Evolutionary conservation across 345 rosid genomes (phyloP), one percentile per base, ranked within the genome.

Genomic region (Brassica juncea): DNA sequence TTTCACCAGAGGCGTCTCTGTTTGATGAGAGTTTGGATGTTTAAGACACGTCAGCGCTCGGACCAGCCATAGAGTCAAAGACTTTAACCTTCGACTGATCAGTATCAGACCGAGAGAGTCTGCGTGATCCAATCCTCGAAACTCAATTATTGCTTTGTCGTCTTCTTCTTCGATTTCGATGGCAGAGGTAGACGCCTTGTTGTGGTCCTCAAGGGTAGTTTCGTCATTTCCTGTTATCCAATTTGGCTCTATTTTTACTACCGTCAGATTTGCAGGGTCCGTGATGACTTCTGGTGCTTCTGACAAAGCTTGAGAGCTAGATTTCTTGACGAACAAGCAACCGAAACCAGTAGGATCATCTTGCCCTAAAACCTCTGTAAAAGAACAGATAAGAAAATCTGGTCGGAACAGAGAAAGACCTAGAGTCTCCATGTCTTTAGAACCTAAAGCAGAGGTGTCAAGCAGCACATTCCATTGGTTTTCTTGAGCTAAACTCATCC

Each of bases 351-450:
- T 86, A 8, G 90, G 91, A 67, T 89, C 84, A 1, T 90, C 93
- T 70, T 57, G 4, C 1, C 95, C 97, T 71, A 89, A 90, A 27
- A 91, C 83, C 82, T 90, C 89, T 86, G 79, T 88, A 76, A 92
- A 92, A 3, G 92, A 89, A 84, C 89, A 94, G 10, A 92, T 75
- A 5, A 94, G 81, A 68, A 94, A 91, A 70, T 92, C 97, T 5
- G 98, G 98, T 73, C 84, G 84, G 79, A 91, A 92, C 12, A 94
- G 69, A 63, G 93, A 90, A 3, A 94, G 88, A 2, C 99, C 99
- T 44, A 94, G 71, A 5, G 99, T 90, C 14, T 94, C 98, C 98
- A 94, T 94, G 44, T 90, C 91, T 69, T 92, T 94, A 6, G 91
- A 84, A 27, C 94, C 88, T 61, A 92, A 77, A 21, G 93, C 92